phyloP scores from a whole-genome alignment of 108 stramenopile species.

The Schizochytrium sp. region DNA sequence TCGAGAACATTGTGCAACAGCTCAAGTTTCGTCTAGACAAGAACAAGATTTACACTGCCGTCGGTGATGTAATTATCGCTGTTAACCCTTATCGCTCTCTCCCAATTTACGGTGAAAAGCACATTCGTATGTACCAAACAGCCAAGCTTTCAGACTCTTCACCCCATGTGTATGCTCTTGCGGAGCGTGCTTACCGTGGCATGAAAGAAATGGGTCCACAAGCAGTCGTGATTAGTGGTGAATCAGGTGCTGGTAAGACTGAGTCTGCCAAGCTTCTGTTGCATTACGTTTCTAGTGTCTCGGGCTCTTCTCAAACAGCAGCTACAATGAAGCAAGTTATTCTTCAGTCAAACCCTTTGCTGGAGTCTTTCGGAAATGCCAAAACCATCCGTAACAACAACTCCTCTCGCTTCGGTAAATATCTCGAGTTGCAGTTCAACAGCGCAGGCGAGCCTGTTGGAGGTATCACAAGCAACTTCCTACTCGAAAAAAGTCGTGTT shows the following conservation, averaged over 20 bases:
- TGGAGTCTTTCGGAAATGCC: slow-evolving; percentile 72
- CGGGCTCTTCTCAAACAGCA: background rate
- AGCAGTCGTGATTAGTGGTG: slow-evolving; percentile 77
- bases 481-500: slow-evolving; percentile 68
- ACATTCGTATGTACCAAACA: slow-evolving; percentile 58
- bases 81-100: slow-evolving; percentile 48
- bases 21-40: background rate
- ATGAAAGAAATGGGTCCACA: slow-evolving; percentile 55
- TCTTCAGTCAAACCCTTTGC: slow-evolving; percentile 65
- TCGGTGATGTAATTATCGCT: slow-evolving; percentile 56
- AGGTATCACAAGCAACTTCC: slow-evolving; percentile 64
- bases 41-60: slow-evolving; percentile 59
- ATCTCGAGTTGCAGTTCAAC: slow-evolving; percentile 71
- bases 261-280: slow-evolving; percentile 90
- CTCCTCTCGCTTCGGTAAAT: slow-evolving; percentile 69
- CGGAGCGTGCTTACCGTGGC: slow-evolving; percentile 55
- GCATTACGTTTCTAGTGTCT: slow-evolving; percentile 80
- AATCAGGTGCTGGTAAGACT: slow-evolving; percentile 90
- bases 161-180: slow-evolving; percentile 44
- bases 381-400: slow-evolving; percentile 73
- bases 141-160: slow-evolving; percentile 50
- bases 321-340: slow-evolving; percentile 66
- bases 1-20: slow-evolving; percentile 18
- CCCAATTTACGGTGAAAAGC: slow-evolving; percentile 22
- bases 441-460: slow-evolving; percentile 63